phyloP scores from a whole-genome alignment of 176 grass and related monocot genomes.

The Musa itinerans region DNA sequence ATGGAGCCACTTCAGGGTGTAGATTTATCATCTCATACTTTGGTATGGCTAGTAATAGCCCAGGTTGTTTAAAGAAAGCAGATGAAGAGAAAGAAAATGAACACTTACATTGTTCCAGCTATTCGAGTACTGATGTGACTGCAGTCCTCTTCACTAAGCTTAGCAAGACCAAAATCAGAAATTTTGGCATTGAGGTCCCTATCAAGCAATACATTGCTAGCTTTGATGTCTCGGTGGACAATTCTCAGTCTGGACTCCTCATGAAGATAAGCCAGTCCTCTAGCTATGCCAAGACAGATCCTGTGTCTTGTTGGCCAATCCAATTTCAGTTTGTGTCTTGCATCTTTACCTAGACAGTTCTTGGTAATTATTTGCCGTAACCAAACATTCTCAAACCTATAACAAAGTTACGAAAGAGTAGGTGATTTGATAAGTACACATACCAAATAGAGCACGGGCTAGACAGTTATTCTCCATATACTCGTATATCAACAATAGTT shows the following conservation, averaged over 20 bases:
- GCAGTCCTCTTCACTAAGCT: conserved; percentile 82
- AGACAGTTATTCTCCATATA: conserved; percentile 92
- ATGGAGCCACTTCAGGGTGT: background rate
- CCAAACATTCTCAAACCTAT: conserved; percentile 19
- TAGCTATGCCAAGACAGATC: conserved; percentile 89
- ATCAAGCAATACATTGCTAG: conserved; percentile 92
- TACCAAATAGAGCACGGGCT: conserved; percentile 78
- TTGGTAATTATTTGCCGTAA: conserved; percentile 17
- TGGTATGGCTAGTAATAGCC: background rate
- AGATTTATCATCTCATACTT: background rate
- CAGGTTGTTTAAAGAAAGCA: background rate
- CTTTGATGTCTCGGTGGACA: conserved; percentile 96
- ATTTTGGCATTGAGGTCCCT: conserved; percentile 81
- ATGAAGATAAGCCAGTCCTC: conserved; percentile 73
- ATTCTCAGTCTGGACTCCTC: conserved; percentile 80
- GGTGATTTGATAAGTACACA: background rate
- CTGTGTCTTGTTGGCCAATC: conserved; percentile 68
- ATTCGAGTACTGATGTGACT: conserved; percentile 86
- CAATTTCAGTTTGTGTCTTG: conserved; percentile 46
- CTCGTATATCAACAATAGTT: conserved; percentile 76
- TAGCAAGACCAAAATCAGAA: conserved; percentile 93
- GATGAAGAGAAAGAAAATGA: conserved; percentile 1
- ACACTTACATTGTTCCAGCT: conserved; percentile 85
- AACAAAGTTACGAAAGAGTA: background rate
- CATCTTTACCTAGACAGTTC: conserved; percentile 19